These are phyloP conservation scores for Entomortierella beljakovae DNA, from an alignment of 192 early-diverging fungal genomes.

Conservation along the genomic window DNA sequence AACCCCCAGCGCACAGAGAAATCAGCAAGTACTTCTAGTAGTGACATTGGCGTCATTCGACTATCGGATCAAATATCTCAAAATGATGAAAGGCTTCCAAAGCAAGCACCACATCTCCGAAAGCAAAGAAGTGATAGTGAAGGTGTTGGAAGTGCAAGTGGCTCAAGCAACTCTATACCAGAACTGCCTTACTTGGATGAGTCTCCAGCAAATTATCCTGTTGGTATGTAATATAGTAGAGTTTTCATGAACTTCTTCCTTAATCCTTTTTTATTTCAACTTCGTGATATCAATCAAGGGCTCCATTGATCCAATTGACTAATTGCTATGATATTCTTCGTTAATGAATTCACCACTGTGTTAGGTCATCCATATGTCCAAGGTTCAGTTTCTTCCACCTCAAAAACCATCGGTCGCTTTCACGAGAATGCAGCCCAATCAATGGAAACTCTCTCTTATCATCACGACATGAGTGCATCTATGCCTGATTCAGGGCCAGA, in stretches of 20 bases:
- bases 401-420: background rate
- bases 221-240: no score
- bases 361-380: background rate
- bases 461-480: background rate
- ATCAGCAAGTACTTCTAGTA: background rate
- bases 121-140: conserved; percentile 9
- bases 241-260: no score
- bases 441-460: background rate
- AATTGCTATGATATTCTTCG: background rate
- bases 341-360: background rate
- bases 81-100: conserved; percentile 28
- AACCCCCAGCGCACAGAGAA: background rate
- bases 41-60: conserved; percentile 18
- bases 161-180: background rate
- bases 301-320: no score
- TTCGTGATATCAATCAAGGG: no score
- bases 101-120: background rate
- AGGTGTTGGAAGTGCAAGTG: conserved; percentile 16
- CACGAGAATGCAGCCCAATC: background rate
- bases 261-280: no score
- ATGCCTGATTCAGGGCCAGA: background rate
- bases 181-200: conserved; percentile 15
- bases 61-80: conserved; percentile 27
- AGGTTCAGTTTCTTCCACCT: background rate
- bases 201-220: conserved; percentile 14